Evolutionary conservation across 2,329 filamentous ascomycete species (phyloP).

Genomic region (Rosellinia necatrix): DNA sequence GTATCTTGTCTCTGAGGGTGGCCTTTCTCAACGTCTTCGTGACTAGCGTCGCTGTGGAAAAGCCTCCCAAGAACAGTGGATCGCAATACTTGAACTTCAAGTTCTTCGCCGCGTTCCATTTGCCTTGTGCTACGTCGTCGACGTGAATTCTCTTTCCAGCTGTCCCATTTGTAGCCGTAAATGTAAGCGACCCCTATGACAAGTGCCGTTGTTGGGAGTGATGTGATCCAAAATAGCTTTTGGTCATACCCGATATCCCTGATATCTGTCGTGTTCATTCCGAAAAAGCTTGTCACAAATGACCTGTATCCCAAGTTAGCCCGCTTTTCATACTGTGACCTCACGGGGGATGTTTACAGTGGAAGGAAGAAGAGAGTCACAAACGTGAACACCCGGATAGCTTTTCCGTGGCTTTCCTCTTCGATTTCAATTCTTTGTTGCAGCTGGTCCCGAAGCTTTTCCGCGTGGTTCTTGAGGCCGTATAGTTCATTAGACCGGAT

Average conservation of each 20-base stretch:
- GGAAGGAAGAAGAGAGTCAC: constrained; percentile 30
- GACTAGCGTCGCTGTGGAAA: not conserved
- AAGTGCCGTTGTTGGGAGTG: constrained; percentile 20
- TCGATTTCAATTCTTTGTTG: constrained; percentile 27
- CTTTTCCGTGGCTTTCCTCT: constrained; percentile 30
- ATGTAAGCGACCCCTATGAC: constrained; percentile 26
- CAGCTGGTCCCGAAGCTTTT: constrained; percentile 15
- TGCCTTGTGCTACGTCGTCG: not conserved
- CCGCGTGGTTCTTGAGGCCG: constrained; percentile 1
- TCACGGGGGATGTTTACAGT: constrained; percentile 14
- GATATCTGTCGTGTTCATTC: constrained; percentile 31
- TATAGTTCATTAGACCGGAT: constrained; percentile 5
- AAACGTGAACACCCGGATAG: constrained; percentile 29
- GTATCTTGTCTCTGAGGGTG: not conserved
- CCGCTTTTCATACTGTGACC: not conserved
- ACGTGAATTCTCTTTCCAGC: constrained; percentile 11
- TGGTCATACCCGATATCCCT: constrained; percentile 22
- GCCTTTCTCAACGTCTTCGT: not conserved
- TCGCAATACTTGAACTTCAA: not conserved
- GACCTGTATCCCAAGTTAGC: constrained; percentile 16
- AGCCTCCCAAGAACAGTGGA: not conserved
- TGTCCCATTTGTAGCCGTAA: constrained; percentile 28
- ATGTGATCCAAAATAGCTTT: constrained; percentile 26
- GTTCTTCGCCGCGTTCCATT: not conserved
- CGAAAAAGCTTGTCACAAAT: constrained; percentile 30